Evolutionary conservation across 768 basidiomycete genomes (phyloP).

Genomic region (Suillus fuscotomentosus): DNA sequence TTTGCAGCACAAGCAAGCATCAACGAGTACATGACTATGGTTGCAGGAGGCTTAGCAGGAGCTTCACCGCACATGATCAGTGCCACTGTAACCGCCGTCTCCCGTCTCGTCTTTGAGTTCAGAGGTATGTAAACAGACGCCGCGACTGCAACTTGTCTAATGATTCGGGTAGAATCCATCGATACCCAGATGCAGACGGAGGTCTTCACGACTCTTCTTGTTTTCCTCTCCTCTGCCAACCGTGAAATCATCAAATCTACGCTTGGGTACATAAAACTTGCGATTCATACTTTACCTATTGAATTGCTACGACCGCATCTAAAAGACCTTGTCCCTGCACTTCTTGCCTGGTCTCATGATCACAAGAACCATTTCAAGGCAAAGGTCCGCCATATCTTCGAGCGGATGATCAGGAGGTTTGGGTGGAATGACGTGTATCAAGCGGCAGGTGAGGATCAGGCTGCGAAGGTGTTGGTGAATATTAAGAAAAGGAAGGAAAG

Average conservation of each 20-base stretch:
- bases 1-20: constrained; percentile 64
- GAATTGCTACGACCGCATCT: constrained; percentile 79
- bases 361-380: constrained; percentile 99
- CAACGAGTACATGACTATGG: constrained; percentile 95
- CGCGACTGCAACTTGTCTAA: background rate
- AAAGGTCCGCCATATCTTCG: constrained; percentile 96
- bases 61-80: constrained; percentile 98
- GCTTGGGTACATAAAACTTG: constrained; percentile 92
- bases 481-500: constrained; percentile 95
- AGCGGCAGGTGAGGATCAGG: constrained; percentile 73
- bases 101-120: constrained; percentile 94
- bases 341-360: constrained; percentile 92
- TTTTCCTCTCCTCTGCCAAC: constrained; percentile 92
- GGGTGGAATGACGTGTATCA: constrained; percentile 82
- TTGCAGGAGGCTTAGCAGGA: constrained; percentile 91
- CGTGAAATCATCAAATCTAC: constrained; percentile 98
- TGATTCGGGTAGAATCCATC: constrained; percentile 52
- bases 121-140: constrained; percentile 54
- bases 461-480: constrained; percentile 85
- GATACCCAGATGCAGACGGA: constrained; percentile 75
- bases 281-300: constrained; percentile 78
- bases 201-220: constrained; percentile 79
- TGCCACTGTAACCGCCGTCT: constrained; percentile 92
- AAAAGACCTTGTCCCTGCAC: constrained; percentile 72
- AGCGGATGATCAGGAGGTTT: constrained; percentile 90